Conservation (phyloP, 2,329 filamentous ascomycete species). For the Byssothecium circinans region DNA sequence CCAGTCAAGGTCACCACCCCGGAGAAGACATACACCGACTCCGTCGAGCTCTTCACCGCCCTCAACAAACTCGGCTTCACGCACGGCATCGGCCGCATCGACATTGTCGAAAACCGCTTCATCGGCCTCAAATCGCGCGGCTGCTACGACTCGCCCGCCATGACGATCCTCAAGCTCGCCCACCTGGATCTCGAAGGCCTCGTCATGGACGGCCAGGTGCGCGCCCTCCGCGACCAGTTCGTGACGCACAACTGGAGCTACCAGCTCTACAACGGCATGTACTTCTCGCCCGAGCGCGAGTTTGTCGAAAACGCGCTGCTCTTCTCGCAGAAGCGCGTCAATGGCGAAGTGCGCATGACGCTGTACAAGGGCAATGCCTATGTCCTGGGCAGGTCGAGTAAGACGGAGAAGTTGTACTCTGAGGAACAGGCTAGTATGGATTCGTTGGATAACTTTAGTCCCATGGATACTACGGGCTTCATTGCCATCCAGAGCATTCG, state of each 20-base stretch:
- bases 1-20: slow-evolving; percentile 66
- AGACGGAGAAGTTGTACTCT: slow-evolving; percentile 71
- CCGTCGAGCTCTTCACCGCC: slow-evolving; percentile 71
- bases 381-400: slow-evolving; percentile 60
- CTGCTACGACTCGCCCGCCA: slow-evolving; percentile 67
- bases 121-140: slow-evolving; percentile 79
- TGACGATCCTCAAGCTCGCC: slow-evolving; percentile 55
- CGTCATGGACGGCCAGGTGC: slow-evolving; percentile 68
- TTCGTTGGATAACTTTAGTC: slow-evolving; percentile 68
- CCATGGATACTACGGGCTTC: slow-evolving; percentile 67
- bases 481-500: slow-evolving; percentile 69
- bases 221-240: slow-evolving; percentile 70
- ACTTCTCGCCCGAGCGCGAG: slow-evolving; percentile 72
- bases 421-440: slow-evolving; percentile 70
- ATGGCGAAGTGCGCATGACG: slow-evolving; percentile 60
- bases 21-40: slow-evolving; percentile 65
- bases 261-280: slow-evolving; percentile 62
- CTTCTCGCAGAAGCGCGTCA: slow-evolving; percentile 44
- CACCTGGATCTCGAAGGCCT: slow-evolving; percentile 68
- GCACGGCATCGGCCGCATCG: slow-evolving; percentile 77
- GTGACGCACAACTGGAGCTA: slow-evolving; percentile 55
- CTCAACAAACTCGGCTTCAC: slow-evolving; percentile 71
- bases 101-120: slow-evolving; percentile 82
- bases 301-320: slow-evolving; percentile 65
- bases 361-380: slow-evolving; percentile 68